phyloP scores from a whole-genome alignment of 495 filamentous ascomycete species.

The Letharia columbiana region DNA sequence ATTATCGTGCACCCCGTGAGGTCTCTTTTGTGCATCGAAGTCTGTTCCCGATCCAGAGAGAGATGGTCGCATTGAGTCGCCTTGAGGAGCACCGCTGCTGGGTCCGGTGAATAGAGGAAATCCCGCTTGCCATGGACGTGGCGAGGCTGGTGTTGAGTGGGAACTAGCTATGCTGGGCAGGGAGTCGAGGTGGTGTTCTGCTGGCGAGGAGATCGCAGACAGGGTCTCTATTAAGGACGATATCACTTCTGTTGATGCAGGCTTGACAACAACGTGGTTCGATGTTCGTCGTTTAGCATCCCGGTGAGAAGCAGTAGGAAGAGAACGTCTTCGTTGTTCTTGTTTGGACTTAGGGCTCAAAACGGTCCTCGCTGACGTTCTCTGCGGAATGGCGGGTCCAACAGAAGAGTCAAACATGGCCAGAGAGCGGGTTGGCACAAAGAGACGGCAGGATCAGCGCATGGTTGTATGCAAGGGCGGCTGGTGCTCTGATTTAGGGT shows the following conservation, averaged over 20 bases:
- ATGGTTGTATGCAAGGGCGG: constrained; percentile 15
- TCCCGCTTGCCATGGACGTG: constrained; percentile 24
- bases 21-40: neutral
- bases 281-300: constrained; percentile 23
- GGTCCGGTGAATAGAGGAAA: constrained; percentile 23
- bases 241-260: constrained; percentile 87
- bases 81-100: constrained; percentile 15
- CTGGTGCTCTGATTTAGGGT: constrained; percentile 7
- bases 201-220: constrained; percentile 71
- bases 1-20: constrained; percentile 29
- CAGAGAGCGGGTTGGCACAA: neutral
- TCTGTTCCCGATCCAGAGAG: neutral
- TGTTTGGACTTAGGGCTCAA: constrained; percentile 12
- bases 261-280: constrained; percentile 42
- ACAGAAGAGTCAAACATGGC: constrained; percentile 8
- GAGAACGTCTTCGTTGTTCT: constrained; percentile 18
- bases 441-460: constrained; percentile 14
- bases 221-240: constrained; percentile 88
- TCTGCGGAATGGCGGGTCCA: constrained; percentile 22
- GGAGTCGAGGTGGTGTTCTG: constrained; percentile 64
- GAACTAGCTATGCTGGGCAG: constrained; percentile 40
- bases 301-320: constrained; percentile 15
- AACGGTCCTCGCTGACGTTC: constrained; percentile 20
- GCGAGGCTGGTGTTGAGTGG: constrained; percentile 32
- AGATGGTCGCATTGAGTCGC: constrained; percentile 18